phyloP scores from a whole-genome alignment of 352 stramenopile genomes.

The Pythium sp. region DNA sequence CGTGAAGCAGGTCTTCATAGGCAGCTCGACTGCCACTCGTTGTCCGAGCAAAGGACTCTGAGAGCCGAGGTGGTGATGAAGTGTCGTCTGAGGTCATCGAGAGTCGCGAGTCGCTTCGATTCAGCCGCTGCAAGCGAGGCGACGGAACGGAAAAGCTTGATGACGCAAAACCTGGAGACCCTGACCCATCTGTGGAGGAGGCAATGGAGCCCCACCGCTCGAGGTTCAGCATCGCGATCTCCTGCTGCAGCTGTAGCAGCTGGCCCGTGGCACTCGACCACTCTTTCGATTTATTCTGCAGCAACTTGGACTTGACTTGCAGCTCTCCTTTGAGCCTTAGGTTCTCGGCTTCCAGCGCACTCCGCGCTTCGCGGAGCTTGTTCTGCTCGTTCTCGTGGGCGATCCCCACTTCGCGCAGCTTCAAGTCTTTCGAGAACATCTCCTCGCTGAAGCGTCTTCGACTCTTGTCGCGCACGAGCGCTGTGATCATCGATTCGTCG shows the following conservation, averaged over 20 bases:
- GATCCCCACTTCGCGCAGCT: constrained; percentile 38
- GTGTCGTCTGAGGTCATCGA: not conserved
- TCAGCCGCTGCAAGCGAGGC: not conserved
- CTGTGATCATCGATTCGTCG: constrained; percentile 50
- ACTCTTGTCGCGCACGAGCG: constrained; percentile 50
- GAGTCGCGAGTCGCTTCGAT: not conserved
- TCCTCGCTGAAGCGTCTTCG: constrained; percentile 56
- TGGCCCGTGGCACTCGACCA: constrained; percentile 80
- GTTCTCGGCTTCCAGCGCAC: constrained; percentile 71
- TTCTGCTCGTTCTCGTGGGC: constrained; percentile 56
- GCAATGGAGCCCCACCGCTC: constrained; percentile 26
- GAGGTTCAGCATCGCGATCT: constrained; percentile 79
- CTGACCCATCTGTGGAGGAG: not conserved
- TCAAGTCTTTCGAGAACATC: constrained; percentile 54
- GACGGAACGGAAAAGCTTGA: not conserved
- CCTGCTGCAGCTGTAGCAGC: constrained; percentile 74
- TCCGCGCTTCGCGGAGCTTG: constrained; percentile 49
- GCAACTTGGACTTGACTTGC: constrained; percentile 75
- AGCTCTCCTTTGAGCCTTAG: constrained; percentile 67
- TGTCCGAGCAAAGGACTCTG: not conserved
- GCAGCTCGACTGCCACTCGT: not conserved
- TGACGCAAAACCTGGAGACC: not conserved
- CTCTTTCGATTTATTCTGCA: constrained; percentile 81
- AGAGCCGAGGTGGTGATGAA: not conserved
- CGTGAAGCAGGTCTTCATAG: not conserved